Base-by-base conservation (phyloP, 2,329 filamentous ascomycete genomes). In the Aureobasidium vineae region DNA sequence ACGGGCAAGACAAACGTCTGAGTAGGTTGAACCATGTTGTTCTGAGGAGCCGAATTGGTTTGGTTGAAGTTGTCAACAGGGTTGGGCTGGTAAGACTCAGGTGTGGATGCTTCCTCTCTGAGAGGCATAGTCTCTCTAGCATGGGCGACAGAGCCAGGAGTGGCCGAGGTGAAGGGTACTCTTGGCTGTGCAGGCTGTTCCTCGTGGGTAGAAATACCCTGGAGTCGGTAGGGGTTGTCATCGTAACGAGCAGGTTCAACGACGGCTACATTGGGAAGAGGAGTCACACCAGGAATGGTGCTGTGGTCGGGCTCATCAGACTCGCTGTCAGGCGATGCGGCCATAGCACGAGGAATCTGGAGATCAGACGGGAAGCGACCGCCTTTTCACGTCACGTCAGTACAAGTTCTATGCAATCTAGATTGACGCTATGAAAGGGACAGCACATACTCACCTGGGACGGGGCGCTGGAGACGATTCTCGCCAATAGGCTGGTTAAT, bases 311-410 rank as follows among this genome's bases (percentile, higher is more conserved):
- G 70, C 63, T 80, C 59, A 23, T 63, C 87, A 72, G 90, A 93
- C 77, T 88, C 91, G 83, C 91, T 96, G 83, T 90, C 91, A 68
- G 90, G 90, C 75, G 90, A 71, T 67, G 69, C 68, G 23, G 72
- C 68, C 10, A 69, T 70, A 16, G 67, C 88, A 82, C 91, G 88
- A 78, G 92, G 90, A 77, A 96, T 85, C 81, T 92, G 88, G 73
- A 98, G 83, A 83, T 97, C 93, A 80, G 91, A 96, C 80, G 94
- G 94, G 82, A 99, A 99, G 79, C 93, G 88, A 83, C 94, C 76
- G 70, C 75, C 75, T 76, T 43, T 52, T 40, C 7, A 59, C n/a
- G 68, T 45, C 31, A 43, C 50, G 52, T 67, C 53, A 66, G 63
- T 54, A 13, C 40, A 19, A 4, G 50, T 23, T 36, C 26, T 8